Percentiles rank a stretch among this genome's conserved stretches.
Evolutionary conservation across 75 land plant genomes (phyloP).

Genomic region (Adiantum capillusveneris): DNA sequence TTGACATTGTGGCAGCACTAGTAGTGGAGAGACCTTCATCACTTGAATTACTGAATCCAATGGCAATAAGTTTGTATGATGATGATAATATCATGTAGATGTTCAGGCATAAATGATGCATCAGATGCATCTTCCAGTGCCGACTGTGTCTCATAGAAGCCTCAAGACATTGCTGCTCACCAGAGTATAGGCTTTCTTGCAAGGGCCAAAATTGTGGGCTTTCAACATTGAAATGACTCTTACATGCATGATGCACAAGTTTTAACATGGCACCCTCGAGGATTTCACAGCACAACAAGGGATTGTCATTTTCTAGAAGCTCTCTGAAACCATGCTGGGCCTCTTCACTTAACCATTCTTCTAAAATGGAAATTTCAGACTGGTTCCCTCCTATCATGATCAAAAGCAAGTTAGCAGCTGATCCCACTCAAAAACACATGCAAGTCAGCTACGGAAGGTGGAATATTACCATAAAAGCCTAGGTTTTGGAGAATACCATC

Average conservation of each 20-base stretch:
- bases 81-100: conserved; percentile 29
- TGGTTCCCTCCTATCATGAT: background rate
- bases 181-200: background rate
- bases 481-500: conserved; percentile 26
- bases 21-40: background rate
- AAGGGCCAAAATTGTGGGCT: background rate
- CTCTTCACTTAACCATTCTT: background rate
- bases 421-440: too few relatives aligned
- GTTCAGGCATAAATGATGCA: conserved; percentile 14
- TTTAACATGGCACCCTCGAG: background rate
- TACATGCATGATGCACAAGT: background rate
- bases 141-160: too few relatives aligned
- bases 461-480: background rate
- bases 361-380: background rate
- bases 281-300: background rate
- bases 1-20: background rate
- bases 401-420: background rate
- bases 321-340: background rate
- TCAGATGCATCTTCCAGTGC: background rate
- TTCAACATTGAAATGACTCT: background rate
- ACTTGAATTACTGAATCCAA: background rate
- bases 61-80: conserved; percentile 19
- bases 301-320: background rate
- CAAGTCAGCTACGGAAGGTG: too few relatives aligned
- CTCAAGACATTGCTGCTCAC: background rate